Evolutionary conservation across 176 grass and related monocot genomes (phyloP), one percentile per base, ranked within the genome.

Genomic region (Luzula sylvatica): DNA sequence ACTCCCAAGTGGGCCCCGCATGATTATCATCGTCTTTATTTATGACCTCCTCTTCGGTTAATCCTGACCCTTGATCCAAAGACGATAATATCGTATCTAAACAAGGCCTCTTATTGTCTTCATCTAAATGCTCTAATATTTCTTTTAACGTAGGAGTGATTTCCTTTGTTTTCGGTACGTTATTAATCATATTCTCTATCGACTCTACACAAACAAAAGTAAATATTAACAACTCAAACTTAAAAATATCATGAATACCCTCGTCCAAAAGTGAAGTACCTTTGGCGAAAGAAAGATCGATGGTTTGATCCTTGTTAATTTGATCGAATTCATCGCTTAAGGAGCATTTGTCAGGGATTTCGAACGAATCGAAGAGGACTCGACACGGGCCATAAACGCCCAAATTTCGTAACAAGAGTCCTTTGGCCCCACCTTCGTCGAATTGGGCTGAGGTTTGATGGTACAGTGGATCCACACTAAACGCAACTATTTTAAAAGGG

Each of bases 371-470:
- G 73, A 96, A 96, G 15, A 96, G 55, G 46, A 96, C 84, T 60
- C 22, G 46, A 25, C 90, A 96, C 15, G 65, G 73, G 26, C 77
- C 84, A 55, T 89, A 96, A 3, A 96, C 84, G 72, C 90, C 90
- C 15, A 96, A 82, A 41, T 96, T 96, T 42, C 88, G 75, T 59
- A 89, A 82, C 47, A 96, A 66, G 51, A 96, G 84, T 46, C 90
- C 90, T 26, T 96, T 96, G 5, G 84, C 90, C 6, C 90, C 90
- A 52, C 90, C 90, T 86, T 96, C 90, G 74, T 96, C 90, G 68
- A 96, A 96, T 67, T 96, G 80, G 42, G 84, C 90, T 5, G 90
- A 85, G 29, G 90, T 89, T 55, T 96, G 90, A 69, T 96, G 90
- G 82, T 96, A 96, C 26, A 96, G 51, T 53, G 90, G 90, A 65